These are phyloP conservation scores for Leucosporidium creatinivorum DNA, from an alignment of 768 basidiomycete genomes.

Conservation along the genomic window DNA sequence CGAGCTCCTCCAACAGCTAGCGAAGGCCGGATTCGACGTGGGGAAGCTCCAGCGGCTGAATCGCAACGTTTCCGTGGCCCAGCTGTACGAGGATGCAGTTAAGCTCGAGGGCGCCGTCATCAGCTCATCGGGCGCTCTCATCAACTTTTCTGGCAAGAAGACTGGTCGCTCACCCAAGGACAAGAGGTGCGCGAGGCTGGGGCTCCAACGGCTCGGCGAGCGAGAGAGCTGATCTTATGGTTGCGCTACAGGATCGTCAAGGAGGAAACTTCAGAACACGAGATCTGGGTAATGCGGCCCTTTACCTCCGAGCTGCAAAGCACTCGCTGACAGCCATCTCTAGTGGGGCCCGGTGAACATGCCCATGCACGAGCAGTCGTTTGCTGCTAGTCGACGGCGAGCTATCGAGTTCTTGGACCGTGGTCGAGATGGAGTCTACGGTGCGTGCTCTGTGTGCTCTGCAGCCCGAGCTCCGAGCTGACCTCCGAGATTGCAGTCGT, in stretches of 20 bases:
- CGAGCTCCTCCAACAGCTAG: slow-evolving; percentile 85
- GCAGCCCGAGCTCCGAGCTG: background rate
- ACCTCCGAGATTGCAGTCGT: background rate
- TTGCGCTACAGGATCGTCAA: slow-evolving; percentile 65
- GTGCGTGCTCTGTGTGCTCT: background rate
- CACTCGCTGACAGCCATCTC: slow-evolving; percentile 56
- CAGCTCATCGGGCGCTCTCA: slow-evolving; percentile 87
- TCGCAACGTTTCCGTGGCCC: slow-evolving; percentile 70
- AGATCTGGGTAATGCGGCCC: slow-evolving; percentile 61
- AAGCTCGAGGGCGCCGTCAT: slow-evolving; percentile 98
- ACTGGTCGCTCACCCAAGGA: slow-evolving; percentile 96
- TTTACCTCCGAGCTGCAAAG: slow-evolving; percentile 52
- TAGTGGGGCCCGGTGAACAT: slow-evolving; percentile 96
- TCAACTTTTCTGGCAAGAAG: slow-evolving; percentile 99
- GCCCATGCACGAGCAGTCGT: slow-evolving; percentile 72
- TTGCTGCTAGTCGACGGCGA: slow-evolving; percentile 54
- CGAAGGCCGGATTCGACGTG: slow-evolving; percentile 98
- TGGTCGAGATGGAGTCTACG: slow-evolving; percentile 76
- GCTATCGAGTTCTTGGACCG: slow-evolving; percentile 99
- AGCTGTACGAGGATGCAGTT: slow-evolving; percentile 75
- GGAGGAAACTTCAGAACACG: slow-evolving; percentile 90
- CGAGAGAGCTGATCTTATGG: too few relatives aligned
- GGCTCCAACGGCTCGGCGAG: too few relatives aligned
- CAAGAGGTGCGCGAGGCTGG: slow-evolving; percentile 51
- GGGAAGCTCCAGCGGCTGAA: slow-evolving; percentile 87